Conservation (phyloP, 352 stramenopile genomes). For the Nothophytophthora sp. region DNA sequence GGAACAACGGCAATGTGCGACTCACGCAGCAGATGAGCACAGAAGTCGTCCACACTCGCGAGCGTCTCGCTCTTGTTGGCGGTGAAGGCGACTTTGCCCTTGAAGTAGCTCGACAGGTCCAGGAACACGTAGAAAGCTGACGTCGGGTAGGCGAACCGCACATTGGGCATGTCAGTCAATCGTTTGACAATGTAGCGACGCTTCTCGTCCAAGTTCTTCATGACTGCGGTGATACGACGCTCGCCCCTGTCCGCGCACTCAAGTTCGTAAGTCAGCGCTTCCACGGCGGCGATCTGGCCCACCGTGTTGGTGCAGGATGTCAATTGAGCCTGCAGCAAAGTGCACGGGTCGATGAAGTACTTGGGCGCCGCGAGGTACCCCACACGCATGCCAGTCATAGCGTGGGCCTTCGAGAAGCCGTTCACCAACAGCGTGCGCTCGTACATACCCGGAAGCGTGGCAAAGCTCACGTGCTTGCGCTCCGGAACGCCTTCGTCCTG, state of each 20-base stretch:
- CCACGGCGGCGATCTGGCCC: constrained; percentile 90
- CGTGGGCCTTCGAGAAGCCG: constrained; percentile 96
- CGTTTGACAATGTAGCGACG: constrained; percentile 90
- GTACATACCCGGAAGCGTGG: constrained; percentile 82
- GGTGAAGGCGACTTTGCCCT: constrained; percentile 28
- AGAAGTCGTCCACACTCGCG: too few species aligned
- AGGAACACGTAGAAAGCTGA: constrained; percentile 96
- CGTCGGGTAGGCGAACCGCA: constrained; percentile 85
- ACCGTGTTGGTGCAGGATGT: constrained; percentile 95
- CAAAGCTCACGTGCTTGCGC: constrained; percentile 67
- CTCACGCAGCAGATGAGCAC: too few species aligned
- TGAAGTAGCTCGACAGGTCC: constrained; percentile 79
- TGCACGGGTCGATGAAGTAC: constrained; percentile 81
- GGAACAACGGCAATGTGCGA: too few species aligned
- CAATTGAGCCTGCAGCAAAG: constrained; percentile 94
- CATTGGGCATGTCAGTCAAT: constrained; percentile 79
- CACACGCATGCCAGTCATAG: constrained; percentile 96
- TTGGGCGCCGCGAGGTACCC: constrained; percentile 88
- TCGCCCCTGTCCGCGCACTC: constrained; percentile 50
- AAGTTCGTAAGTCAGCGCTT: constrained; percentile 86
- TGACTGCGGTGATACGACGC: constrained; percentile 50
- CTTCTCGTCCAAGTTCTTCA: constrained; percentile 74
- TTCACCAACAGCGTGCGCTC: constrained; percentile 93
- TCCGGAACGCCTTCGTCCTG: constrained; percentile 59
- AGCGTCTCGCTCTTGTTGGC: not conserved